Evolutionary conservation across 805 yeast genomes (phyloP).

Genomic region (Monosporozyma servazzii): DNA sequence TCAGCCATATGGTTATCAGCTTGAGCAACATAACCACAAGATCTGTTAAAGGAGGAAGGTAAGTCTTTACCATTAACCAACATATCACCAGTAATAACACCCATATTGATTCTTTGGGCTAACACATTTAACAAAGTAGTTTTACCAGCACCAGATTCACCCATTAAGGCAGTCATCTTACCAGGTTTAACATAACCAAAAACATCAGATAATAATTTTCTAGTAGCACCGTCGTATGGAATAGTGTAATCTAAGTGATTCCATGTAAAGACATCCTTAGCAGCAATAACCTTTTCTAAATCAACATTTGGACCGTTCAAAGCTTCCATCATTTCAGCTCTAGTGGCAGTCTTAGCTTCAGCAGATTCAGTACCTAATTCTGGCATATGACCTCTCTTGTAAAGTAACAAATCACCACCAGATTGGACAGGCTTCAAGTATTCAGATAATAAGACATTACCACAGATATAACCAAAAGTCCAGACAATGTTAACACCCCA

Average conservation of each 20-base stretch:
- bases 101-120: conserved; percentile 61
- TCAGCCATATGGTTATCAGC: conserved; percentile 67
- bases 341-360: conserved; percentile 31
- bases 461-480: conserved; percentile 32
- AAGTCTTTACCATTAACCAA: conserved; percentile 60
- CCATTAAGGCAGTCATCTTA: conserved; percentile 74
- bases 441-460: conserved; percentile 32
- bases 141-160: conserved; percentile 83
- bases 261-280: conserved; percentile 60
- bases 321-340: conserved; percentile 34
- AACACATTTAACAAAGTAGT: conserved; percentile 67
- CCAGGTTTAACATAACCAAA: conserved; percentile 77
- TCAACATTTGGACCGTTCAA: conserved; percentile 28
- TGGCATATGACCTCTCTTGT: conserved; percentile 38
- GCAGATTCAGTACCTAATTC: conserved; percentile 28
- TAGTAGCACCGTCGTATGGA: conserved; percentile 48
- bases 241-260: conserved; percentile 57
- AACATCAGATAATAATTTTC: conserved; percentile 45
- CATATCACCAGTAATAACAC: conserved; percentile 64
- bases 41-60: conserved; percentile 56
- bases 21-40: conserved; percentile 76
- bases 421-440: conserved; percentile 30
- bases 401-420: conserved; percentile 35
- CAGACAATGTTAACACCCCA: conserved; percentile 48
- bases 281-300: conserved; percentile 27